phyloP scores from a whole-genome alignment of 495 filamentous ascomycete species.

The Acidiella bohemica region DNA sequence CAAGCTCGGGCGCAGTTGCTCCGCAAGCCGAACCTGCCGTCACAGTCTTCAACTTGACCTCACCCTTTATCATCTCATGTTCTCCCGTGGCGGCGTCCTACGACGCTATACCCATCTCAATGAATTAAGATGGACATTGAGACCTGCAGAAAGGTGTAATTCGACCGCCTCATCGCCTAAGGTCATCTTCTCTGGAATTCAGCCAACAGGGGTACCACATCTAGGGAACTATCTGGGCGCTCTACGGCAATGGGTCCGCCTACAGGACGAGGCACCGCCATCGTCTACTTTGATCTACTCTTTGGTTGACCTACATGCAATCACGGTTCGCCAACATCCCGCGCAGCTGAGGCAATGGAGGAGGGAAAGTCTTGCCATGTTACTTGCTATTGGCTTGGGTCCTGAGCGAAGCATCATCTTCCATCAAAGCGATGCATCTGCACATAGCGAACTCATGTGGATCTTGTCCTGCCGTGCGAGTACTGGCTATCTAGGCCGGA shows the following conservation, averaged over 20 bases:
- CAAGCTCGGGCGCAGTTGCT: too few relatives aligned
- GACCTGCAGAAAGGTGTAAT: too few relatives aligned
- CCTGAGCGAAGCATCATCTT: slow-evolving; percentile 67
- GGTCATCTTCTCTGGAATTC: slow-evolving; percentile 85
- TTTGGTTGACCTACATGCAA: slow-evolving; percentile 84
- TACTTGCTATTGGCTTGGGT: slow-evolving; percentile 75
- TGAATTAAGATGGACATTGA: too few relatives aligned
- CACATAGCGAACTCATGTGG: slow-evolving; percentile 88
- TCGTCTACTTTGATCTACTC: slow-evolving; percentile 59
- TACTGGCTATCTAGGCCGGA: slow-evolving; percentile 77
- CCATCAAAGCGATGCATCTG: slow-evolving; percentile 64
- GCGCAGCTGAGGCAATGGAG: slow-evolving; percentile 46
- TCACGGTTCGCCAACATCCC: slow-evolving; percentile 59
- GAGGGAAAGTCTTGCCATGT: slow-evolving; percentile 58
- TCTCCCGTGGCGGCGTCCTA: too few relatives aligned
- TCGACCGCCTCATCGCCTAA: background rate
- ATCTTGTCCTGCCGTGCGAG: slow-evolving; percentile 80
- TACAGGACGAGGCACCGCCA: slow-evolving; percentile 49
- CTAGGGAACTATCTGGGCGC: slow-evolving; percentile 93
- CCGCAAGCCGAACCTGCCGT: too few relatives aligned
- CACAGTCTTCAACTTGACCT: too few relatives aligned
- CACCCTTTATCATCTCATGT: too few relatives aligned
- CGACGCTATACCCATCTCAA: too few relatives aligned
- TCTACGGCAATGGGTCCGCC: slow-evolving; percentile 66
- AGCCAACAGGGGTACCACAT: slow-evolving; percentile 91